These are phyloP conservation scores for Boletellus deceptivus DNA, from an alignment of 1,284 basidiomycete species.

Conservation along the genomic window DNA sequence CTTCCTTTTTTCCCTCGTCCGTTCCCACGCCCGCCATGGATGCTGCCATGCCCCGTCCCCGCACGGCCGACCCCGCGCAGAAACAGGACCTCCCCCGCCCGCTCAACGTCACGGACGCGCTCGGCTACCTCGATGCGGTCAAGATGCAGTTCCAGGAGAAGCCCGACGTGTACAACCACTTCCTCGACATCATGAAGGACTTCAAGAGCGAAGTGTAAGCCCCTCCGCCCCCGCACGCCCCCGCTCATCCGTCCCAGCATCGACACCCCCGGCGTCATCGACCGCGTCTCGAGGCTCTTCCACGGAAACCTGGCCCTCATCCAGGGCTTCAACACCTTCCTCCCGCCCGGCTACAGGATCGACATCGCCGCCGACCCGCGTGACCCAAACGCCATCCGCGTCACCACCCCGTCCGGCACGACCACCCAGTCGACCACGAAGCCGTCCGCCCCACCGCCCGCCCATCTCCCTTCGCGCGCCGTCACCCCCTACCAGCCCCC, in stretches of 20 bases:
- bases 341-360: slow-evolving; percentile 95
- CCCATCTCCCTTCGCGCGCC: slow-evolving; percentile 35
- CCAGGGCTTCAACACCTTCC: slow-evolving; percentile 98
- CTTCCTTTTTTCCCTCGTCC: slow-evolving; percentile 15
- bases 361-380: slow-evolving; percentile 81
- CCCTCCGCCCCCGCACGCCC: not conserved
- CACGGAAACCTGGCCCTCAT: slow-evolving; percentile 92
- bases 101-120: slow-evolving; percentile 87
- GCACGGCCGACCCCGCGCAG: slow-evolving; percentile 12
- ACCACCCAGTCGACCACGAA: slow-evolving; percentile 60
- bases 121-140: slow-evolving; percentile 95
- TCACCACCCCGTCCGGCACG: slow-evolving; percentile 90
- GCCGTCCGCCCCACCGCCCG: slow-evolving; percentile 23
- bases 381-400: slow-evolving; percentile 84
- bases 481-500: slow-evolving; percentile 45
- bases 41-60: slow-evolving; percentile 23
- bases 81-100: slow-evolving; percentile 40
- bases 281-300: slow-evolving; percentile 94
- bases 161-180: slow-evolving; percentile 96
- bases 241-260: slow-evolving; percentile 55
- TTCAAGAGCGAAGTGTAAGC: slow-evolving; percentile 92
- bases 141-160: slow-evolving; percentile 91
- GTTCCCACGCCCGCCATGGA: slow-evolving; percentile 21
- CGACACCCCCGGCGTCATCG: slow-evolving; percentile 98
- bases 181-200: slow-evolving; percentile 99